Evolutionary conservation across 495 filamentous ascomycete genomes (phyloP).

Genomic region (Neurospora tetraspora): DNA sequence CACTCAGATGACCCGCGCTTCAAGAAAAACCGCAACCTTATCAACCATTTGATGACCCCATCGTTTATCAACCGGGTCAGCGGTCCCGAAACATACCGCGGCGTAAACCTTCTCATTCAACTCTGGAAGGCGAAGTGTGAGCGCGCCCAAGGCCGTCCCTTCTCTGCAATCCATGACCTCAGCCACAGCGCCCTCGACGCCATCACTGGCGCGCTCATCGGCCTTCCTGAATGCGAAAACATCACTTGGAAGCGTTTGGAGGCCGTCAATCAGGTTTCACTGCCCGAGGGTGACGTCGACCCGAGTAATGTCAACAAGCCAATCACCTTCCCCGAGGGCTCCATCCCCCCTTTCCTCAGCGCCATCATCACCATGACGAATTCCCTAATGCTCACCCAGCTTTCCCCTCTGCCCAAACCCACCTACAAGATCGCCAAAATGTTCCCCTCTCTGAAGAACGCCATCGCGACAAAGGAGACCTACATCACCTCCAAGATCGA

Average conservation of each 20-base stretch:
- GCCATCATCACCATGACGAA: conserved; percentile 6
- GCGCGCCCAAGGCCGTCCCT: conserved; percentile 23
- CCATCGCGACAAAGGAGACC: conserved; percentile 10
- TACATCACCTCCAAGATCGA: conserved; percentile 17
- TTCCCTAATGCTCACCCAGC: conserved; percentile 9
- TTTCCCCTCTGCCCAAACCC: conserved; percentile 8
- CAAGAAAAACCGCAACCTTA: conserved; percentile 23
- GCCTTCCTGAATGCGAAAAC: conserved; percentile 12
- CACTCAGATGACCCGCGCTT: conserved; percentile 16
- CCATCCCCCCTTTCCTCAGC: conserved; percentile 9
- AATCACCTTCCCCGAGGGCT: conserved; percentile 9
- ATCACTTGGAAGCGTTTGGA: conserved; percentile 8
- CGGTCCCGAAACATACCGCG: conserved; percentile 22
- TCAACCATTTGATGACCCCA: conserved; percentile 31
- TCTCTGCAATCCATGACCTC: conserved; percentile 27
- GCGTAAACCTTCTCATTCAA: conserved; percentile 16
- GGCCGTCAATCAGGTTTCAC: not conserved
- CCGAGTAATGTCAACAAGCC: not conserved
- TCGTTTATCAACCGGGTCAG: conserved; percentile 26
- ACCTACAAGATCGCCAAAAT: conserved; percentile 10
- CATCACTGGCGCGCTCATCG: conserved; percentile 25
- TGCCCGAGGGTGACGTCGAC: not conserved
- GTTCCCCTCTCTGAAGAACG: conserved; percentile 10
- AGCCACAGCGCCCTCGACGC: conserved; percentile 24
- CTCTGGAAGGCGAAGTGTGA: conserved; percentile 27